Base-by-base conservation (phyloP, 768 basidiomycete genomes). In the Suillus tomentosus region DNA sequence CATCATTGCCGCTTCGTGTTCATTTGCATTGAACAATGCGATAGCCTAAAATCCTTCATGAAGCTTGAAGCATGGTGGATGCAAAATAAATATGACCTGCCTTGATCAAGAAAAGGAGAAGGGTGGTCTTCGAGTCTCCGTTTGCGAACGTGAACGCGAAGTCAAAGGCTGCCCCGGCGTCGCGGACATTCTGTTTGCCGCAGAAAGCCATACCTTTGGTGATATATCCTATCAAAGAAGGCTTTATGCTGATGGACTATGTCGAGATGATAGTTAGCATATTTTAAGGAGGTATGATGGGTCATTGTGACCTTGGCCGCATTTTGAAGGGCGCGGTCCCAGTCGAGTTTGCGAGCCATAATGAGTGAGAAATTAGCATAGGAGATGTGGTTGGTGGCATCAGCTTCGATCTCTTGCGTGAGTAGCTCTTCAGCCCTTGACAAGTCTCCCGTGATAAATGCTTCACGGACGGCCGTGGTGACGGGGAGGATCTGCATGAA, bases 101-200 rank as follows among this genome's bases (percentile, higher is more conserved):
- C 50, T 51, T 51, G 50, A 51, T 51, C 50, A 51, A 51, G 50
- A 51, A 27, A 17, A 51, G 27, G 15, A 51, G 24, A 27, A 24
- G 50, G 27, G 14, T 51, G 9, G 15, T 51, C 6, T 14, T 50
- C 14, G 6, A 24, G 7, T 50, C 13, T 24, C 48, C 24, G 22
- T 50, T 50, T 7, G 24, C 22, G 14, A 50, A 50, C 24, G 48
- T 50, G 48, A 24, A 48, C 1, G 47, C 13, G 47, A 48, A 14
- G 50, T 51, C 50, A 17, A 51, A 51, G 50, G 50, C 50, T 17
- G 15, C 27, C 4, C 3, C 27, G 15, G 50, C 14, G 2, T 51
- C 27, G 15, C 2, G 15, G 27, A 17, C 15, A 51, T 31, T 3
- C 27, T 17, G 15, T 51, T 27, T 27, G 17, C 50, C 50, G 8